These are phyloP conservation scores for Kodamaea ohmeri DNA, from an alignment of 1,139 yeast genomes.

Conservation along the genomic window DNA sequence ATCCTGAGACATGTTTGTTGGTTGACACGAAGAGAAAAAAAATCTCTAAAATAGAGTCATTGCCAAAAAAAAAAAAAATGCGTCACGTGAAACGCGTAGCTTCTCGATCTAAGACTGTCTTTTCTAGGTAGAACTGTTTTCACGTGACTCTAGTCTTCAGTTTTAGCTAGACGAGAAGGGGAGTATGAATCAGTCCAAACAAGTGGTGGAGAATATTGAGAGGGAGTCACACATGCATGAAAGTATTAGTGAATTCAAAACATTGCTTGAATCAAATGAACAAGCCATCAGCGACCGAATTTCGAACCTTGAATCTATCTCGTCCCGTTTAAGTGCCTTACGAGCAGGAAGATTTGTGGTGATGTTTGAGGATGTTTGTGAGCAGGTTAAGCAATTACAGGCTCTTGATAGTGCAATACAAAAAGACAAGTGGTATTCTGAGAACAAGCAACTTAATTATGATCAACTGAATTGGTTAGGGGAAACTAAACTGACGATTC, in stretches of 20 bases:
- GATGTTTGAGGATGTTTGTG: not conserved
- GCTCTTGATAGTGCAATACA: no score
- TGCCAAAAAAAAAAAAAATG: constrained; percentile 1
- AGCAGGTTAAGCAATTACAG: not conserved
- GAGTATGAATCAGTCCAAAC: not conserved
- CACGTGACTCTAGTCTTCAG: not conserved
- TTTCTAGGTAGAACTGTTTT: no score
- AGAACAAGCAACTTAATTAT: not conserved
- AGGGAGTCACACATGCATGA: not conserved
- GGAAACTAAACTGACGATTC: no score
- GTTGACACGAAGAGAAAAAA: constrained; percentile 3
- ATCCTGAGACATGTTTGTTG: constrained; percentile 15
- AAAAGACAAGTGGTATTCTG: not conserved
- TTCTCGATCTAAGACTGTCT: no score
- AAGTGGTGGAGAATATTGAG: not conserved
- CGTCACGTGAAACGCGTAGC: not conserved
- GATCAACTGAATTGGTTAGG: no score
- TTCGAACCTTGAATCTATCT: constrained; percentile 10
- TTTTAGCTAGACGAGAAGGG: not conserved
- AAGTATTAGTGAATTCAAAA: constrained; percentile 15
- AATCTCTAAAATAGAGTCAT: not conserved
- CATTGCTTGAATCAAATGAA: constrained; percentile 15
- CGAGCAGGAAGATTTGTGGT: not conserved
- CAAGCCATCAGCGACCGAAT: constrained; percentile 12
- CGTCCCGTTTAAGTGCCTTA: constrained; percentile 4